Percentiles rank a stretch among this genome's conserved stretches.
Conservation (phyloP, 1,284 basidiomycete species). For the Amylostereum areolatum region DNA sequence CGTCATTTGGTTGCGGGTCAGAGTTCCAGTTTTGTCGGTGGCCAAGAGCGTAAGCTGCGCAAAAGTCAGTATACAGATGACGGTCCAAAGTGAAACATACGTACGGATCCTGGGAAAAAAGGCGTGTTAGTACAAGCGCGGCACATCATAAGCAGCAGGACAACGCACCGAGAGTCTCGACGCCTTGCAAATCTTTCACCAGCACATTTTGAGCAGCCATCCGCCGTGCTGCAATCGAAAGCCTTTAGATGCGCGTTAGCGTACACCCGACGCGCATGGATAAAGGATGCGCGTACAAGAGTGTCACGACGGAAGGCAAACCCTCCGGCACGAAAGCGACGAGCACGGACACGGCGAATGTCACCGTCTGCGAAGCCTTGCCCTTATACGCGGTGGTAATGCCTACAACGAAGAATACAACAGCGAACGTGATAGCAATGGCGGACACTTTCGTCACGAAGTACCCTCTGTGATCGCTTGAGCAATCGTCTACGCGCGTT, state of each 20-base stretch:
- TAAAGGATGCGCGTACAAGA: slow-evolving; percentile 30
- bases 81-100: slow-evolving; percentile 1
- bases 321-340: slow-evolving; percentile 72
- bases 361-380: slow-evolving; percentile 52
- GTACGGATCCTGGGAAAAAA: slow-evolving; percentile 14
- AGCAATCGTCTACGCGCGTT: neutral
- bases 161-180: slow-evolving; percentile 55
- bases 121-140: slow-evolving; percentile 1
- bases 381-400: slow-evolving; percentile 63
- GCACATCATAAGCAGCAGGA: neutral
- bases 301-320: slow-evolving; percentile 64
- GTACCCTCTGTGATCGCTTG: slow-evolving; percentile 29
- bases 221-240: slow-evolving; percentile 67
- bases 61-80: slow-evolving; percentile 3
- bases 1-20: slow-evolving; percentile 72
- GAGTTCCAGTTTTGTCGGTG: slow-evolving; percentile 72
- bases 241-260: slow-evolving; percentile 15
- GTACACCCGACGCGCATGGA: neutral
- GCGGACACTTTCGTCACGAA: slow-evolving; percentile 57
- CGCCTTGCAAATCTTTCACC: slow-evolving; percentile 63
- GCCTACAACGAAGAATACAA: slow-evolving; percentile 61
- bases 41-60: slow-evolving; percentile 55
- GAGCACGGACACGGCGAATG: slow-evolving; percentile 64
- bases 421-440: slow-evolving; percentile 56
- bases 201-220: slow-evolving; percentile 71